phyloP scores from a whole-genome alignment of 768 basidiomycete genomes.

The Rhizopogon vinicolor region DNA sequence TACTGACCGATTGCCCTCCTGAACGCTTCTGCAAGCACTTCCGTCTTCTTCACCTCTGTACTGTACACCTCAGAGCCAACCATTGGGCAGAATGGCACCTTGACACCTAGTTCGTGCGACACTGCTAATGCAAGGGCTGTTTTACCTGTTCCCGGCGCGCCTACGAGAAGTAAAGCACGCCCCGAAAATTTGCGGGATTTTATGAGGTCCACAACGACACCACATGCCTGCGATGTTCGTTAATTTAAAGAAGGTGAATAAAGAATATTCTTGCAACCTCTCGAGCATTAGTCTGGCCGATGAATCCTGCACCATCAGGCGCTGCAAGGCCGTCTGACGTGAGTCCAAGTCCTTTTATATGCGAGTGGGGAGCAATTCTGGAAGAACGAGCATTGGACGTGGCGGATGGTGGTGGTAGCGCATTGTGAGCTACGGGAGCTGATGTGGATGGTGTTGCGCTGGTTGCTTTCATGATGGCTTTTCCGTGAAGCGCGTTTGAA shows the following conservation, averaged over 20 bases:
- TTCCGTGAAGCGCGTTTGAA: not conserved
- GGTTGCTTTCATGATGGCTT: conserved; percentile 30
- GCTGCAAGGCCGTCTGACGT: conserved; percentile 77
- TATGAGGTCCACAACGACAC: conserved; percentile 84
- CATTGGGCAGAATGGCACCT: conserved; percentile 98
- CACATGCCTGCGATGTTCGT: conserved; percentile 63
- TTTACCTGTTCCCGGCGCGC: conserved; percentile 97
- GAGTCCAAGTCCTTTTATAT: conserved; percentile 94
- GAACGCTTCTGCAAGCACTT: conserved; percentile 93
- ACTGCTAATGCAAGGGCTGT: conserved; percentile 96
- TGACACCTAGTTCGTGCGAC: conserved; percentile 88
- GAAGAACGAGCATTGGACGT: conserved; percentile 63
- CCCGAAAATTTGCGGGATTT: conserved; percentile 93
- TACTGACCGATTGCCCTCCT: conserved; percentile 89
- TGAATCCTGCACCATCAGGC: conserved; percentile 75
- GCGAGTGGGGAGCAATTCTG: conserved; percentile 87
- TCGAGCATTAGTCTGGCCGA: conserved; percentile 86
- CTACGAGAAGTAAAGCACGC: conserved; percentile 85
- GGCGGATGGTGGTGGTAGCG: conserved; percentile 63
- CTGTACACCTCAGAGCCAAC: conserved; percentile 97
- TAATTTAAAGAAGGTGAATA: not conserved
- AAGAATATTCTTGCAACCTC: conserved; percentile 51
- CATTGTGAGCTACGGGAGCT: conserved; percentile 65
- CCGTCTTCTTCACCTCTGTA: conserved; percentile 98
- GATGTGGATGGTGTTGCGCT: conserved; percentile 44